Evolutionary conservation across 2,329 filamentous ascomycete species (phyloP).

Genomic region (Beauveria sp.): DNA sequence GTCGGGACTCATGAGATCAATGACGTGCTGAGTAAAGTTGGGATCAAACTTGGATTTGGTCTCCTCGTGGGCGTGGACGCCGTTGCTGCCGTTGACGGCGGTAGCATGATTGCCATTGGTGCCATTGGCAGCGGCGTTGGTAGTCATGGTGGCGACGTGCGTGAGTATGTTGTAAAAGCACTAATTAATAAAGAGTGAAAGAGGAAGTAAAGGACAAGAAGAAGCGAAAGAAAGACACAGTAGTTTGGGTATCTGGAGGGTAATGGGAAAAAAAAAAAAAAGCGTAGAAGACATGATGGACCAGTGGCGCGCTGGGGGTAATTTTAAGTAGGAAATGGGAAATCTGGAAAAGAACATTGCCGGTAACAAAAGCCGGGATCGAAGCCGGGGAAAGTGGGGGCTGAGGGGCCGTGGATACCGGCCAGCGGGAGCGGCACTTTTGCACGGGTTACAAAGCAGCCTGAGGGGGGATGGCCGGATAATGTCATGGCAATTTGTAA

Average conservation of each 20-base stretch:
- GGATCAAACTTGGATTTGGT: conserved; percentile 54
- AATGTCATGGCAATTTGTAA: background rate
- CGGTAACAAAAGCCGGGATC: background rate
- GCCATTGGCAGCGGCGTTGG: background rate
- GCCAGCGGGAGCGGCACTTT: conserved; percentile 1
- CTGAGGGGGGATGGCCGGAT: background rate
- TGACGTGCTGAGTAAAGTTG: conserved; percentile 66
- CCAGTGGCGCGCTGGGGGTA: background rate
- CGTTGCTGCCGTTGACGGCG: conserved; percentile 14
- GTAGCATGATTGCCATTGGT: conserved; percentile 15
- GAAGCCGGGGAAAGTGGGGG: conserved; percentile 1
- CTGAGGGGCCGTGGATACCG: background rate
- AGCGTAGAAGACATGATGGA: background rate
- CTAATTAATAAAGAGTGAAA: too few species aligned
- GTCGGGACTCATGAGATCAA: conserved; percentile 66
- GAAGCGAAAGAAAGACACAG: too few species aligned
- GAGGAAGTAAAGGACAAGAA: too few species aligned
- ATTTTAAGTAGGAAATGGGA: background rate
- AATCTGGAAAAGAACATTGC: background rate
- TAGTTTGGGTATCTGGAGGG: background rate
- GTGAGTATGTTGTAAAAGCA: background rate
- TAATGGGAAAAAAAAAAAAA: too few species aligned
- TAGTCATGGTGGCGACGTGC: background rate
- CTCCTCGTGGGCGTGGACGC: conserved; percentile 20
- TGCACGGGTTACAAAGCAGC: background rate